phyloP scores from a whole-genome alignment of 306 rosid genomes.

The Medicago arabica region DNA sequence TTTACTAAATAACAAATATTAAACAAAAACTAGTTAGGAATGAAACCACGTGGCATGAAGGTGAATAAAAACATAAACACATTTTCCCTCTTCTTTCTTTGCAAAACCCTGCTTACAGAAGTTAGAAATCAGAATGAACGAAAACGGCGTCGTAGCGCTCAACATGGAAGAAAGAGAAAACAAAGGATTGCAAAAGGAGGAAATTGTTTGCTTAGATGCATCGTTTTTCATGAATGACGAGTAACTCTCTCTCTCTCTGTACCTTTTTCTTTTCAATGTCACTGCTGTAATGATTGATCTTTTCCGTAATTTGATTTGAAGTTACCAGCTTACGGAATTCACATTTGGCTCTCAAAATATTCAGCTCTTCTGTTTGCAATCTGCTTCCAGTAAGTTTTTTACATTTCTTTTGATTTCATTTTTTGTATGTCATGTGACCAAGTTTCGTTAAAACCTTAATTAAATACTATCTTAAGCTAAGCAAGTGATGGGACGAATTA shows the following conservation, averaged over 20 bases:
- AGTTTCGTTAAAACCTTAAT: too few relatives aligned
- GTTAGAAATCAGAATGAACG: background rate
- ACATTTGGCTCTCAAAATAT: slow-evolving; percentile 81
- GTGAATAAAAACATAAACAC: background rate
- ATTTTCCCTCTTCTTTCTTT: background rate
- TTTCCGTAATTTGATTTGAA: slow-evolving; percentile 38
- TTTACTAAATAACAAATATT: too few relatives aligned
- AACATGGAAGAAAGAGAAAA: slow-evolving; percentile 42
- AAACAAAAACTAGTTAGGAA: too few relatives aligned
- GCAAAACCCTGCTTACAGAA: background rate
- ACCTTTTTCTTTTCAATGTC: background rate
- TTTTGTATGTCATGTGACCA: too few relatives aligned
- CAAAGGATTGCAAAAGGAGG: slow-evolving; percentile 42
- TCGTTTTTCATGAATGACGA: slow-evolving; percentile 80
- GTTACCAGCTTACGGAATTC: slow-evolving; percentile 81
- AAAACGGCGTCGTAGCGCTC: slow-evolving; percentile 28
- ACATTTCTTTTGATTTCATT: background rate
- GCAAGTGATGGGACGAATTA: too few relatives aligned
- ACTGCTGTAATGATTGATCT: slow-evolving; percentile 4
- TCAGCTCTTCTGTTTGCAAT: slow-evolving; percentile 74
- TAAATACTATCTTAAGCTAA: too few relatives aligned
- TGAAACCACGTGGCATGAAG: too few relatives aligned
- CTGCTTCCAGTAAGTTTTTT: slow-evolving; percentile 82
- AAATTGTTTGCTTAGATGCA: slow-evolving; percentile 73
- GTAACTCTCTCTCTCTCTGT: slow-evolving; percentile 43